Conservation (phyloP, 257 asterid species). For the Jaltomata sinuosa region DNA sequence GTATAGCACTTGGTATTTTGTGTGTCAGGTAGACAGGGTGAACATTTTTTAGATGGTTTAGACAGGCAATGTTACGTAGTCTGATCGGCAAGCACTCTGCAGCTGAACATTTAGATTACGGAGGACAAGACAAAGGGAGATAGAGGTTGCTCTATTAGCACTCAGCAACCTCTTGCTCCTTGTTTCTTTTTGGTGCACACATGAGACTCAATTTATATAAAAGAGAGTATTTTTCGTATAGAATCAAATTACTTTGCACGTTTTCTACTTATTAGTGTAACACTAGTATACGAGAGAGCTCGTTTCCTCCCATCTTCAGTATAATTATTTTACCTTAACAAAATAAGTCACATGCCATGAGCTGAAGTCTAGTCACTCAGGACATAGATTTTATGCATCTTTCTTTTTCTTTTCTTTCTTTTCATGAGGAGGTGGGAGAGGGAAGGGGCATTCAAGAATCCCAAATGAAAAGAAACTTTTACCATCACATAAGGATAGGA, state of each 20-base stretch:
- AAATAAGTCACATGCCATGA: neutral
- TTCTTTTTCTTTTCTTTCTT: neutral
- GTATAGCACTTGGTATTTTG: neutral
- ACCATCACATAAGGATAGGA: constrained; percentile 61
- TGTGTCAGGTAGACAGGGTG: no score
- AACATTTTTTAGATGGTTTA: no score
- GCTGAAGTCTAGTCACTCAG: neutral
- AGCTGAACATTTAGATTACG: neutral
- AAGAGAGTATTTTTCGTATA: neutral
- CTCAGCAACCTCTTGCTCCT: neutral
- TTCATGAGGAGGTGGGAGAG: neutral
- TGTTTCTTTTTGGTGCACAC: neutral
- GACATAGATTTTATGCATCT: neutral
- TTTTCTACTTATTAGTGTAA: neutral
- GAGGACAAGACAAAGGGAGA: neutral
- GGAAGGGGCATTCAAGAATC: neutral
- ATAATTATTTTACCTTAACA: neutral
- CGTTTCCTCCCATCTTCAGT: neutral
- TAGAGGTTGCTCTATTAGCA: neutral
- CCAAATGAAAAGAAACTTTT: neutral
- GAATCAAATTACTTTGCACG: neutral
- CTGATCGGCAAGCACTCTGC: neutral
- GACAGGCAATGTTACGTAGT: no score
- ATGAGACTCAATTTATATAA: neutral
- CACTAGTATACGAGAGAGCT: neutral